These are phyloP conservation scores for Heimioporus sp. DNA, from an alignment of 768 basidiomycete species.

Conservation along the genomic window DNA sequence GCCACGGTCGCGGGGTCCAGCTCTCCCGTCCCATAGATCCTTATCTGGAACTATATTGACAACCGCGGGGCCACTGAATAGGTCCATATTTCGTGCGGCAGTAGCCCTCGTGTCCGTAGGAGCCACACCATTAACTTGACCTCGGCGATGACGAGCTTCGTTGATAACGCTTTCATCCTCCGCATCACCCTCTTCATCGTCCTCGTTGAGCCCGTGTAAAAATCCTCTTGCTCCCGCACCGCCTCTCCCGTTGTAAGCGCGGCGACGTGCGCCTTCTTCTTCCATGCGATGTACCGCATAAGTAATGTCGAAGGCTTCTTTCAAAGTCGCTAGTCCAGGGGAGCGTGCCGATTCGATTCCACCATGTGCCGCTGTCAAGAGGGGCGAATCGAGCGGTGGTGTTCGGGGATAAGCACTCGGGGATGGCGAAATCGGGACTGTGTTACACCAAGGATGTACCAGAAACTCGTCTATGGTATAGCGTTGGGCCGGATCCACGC, in stretches of 20 bases:
- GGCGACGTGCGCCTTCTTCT: conserved; percentile 88
- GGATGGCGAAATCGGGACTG: conserved; percentile 57
- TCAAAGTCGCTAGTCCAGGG: conserved; percentile 88
- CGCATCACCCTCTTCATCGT: conserved; percentile 70
- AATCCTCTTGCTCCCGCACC: conserved; percentile 78
- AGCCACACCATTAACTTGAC: conserved; percentile 27
- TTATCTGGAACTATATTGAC: conserved; percentile 19
- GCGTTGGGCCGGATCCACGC: conserved; percentile 91
- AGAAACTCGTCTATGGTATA: conserved; percentile 99
- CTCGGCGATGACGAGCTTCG: conserved; percentile 41
- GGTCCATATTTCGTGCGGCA: conserved; percentile 8
- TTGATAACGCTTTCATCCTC: conserved; percentile 49
- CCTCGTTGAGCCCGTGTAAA: conserved; percentile 87
- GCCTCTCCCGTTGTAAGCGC: conserved; percentile 76
- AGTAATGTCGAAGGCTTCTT: conserved; percentile 98
- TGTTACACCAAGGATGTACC: conserved; percentile 92
- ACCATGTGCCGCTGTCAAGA: conserved; percentile 77
- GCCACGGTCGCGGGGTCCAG: conserved; percentile 65
- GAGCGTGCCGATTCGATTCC: conserved; percentile 77
- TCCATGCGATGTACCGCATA: conserved; percentile 99
- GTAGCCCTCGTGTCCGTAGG: conserved; percentile 7
- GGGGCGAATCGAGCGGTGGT: conserved; percentile 78
- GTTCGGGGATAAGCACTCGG: conserved; percentile 48
- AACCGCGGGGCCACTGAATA: conserved; percentile 2
- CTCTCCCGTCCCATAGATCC: conserved; percentile 56